Evolutionary conservation across 2,329 filamentous ascomycete species (phyloP).

Genomic region (Didymella segeticola): DNA sequence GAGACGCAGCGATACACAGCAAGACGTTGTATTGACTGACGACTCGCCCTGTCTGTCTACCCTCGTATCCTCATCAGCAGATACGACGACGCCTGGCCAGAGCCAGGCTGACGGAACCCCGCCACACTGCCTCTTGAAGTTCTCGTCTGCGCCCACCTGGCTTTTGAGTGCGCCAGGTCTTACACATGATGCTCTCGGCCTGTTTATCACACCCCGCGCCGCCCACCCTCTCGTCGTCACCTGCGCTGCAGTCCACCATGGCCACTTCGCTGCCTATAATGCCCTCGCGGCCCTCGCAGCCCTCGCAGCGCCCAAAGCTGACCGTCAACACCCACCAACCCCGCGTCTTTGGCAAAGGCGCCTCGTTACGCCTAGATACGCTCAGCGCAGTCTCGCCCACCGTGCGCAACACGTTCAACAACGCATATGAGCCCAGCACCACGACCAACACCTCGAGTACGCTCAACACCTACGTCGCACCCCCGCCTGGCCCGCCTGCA

Average conservation of each 20-base stretch:
- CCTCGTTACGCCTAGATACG: conserved; percentile 60
- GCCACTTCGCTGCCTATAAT: conserved; percentile 56
- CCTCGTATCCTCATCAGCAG: conserved; percentile 6
- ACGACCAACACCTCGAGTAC: conserved; percentile 15
- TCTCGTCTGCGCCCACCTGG: conserved; percentile 16
- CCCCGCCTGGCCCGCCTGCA: conserved; percentile 34
- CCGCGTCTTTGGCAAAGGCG: conserved; percentile 60
- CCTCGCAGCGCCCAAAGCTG: conserved; percentile 61
- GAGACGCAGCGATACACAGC: neutral
- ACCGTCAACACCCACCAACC: conserved; percentile 64
- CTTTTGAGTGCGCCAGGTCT: conserved; percentile 6
- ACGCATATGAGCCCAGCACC: conserved; percentile 58
- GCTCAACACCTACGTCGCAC: conserved; percentile 26
- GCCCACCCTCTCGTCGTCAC: conserved; percentile 35
- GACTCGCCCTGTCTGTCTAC: no score
- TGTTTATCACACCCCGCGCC: conserved; percentile 44
- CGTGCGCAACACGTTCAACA: conserved; percentile 66
- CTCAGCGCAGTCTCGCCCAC: conserved; percentile 66
- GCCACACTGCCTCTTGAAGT: conserved; percentile 15
- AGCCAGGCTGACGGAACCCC: conserved; percentile 15
- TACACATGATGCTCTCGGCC: conserved; percentile 48
- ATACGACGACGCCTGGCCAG: conserved; percentile 20
- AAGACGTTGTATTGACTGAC: no score
- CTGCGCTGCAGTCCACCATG: conserved; percentile 45
- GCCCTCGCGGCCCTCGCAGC: conserved; percentile 39